These are phyloP conservation scores for Hypoxylon rubiginosum DNA, from an alignment of 2,329 filamentous ascomycete genomes.

Conservation along the genomic window DNA sequence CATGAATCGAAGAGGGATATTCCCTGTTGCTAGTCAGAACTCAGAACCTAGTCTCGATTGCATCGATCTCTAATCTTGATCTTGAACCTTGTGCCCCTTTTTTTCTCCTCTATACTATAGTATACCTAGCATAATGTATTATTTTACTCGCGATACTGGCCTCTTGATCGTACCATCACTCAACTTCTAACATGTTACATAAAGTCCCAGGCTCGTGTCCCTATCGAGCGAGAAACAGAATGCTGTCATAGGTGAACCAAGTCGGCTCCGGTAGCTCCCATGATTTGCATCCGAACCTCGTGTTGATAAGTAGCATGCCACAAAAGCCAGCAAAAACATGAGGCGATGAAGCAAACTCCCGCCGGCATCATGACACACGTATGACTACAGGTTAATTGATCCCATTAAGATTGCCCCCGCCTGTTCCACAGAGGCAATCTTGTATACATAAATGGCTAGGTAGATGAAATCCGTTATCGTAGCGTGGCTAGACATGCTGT, in stretches of 20 bases:
- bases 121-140: too few relatives aligned
- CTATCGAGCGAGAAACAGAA: constrained; percentile 8
- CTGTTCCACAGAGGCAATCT: constrained; percentile 19
- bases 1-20: constrained; percentile 21
- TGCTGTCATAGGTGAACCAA: neutral
- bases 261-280: constrained; percentile 1
- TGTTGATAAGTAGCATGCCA: constrained; percentile 35
- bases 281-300: constrained; percentile 24
- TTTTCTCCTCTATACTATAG: neutral
- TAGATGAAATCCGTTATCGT: neutral
- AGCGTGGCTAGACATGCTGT: neutral
- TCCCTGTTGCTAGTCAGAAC: constrained; percentile 36
- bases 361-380: constrained; percentile 29
- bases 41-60: constrained; percentile 33
- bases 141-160: too few relatives aligned
- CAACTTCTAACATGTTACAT: constrained; percentile 25
- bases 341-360: constrained; percentile 31
- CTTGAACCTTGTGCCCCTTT: constrained; percentile 22
- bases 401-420: constrained; percentile 15
- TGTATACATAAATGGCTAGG: constrained; percentile 21
- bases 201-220: constrained; percentile 14
- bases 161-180: too few relatives aligned
- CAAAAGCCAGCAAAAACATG: constrained; percentile 21
- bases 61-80: constrained; percentile 32
- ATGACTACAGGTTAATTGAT: constrained; percentile 21